Evolutionary conservation across 352 stramenopile genomes (phyloP).

Genomic region (Phytophthora quininea): DNA sequence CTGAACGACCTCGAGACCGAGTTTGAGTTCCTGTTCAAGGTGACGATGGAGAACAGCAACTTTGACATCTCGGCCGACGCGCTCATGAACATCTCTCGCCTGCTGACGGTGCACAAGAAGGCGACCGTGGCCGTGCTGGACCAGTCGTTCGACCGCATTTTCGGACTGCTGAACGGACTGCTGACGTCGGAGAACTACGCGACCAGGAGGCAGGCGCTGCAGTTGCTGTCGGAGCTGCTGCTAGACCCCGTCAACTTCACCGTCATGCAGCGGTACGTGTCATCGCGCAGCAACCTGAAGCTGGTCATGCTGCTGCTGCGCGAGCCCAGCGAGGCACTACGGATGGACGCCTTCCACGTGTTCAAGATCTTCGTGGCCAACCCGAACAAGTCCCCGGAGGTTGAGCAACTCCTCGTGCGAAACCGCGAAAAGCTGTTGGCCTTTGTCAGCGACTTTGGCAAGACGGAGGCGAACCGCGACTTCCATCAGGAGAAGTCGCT

Average conservation of each 20-base stretch:
- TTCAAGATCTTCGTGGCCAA: constrained; percentile 92
- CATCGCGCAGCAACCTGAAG: constrained; percentile 73
- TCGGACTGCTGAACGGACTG: constrained; percentile 65
- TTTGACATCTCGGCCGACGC: constrained; percentile 88
- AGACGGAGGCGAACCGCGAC: constrained; percentile 71
- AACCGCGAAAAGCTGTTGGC: constrained; percentile 81
- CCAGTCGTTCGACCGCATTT: constrained; percentile 70
- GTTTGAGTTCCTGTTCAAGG: constrained; percentile 71
- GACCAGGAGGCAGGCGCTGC: constrained; percentile 72
- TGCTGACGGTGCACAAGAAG: constrained; percentile 72
- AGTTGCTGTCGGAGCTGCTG: constrained; percentile 76
- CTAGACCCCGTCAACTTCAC: constrained; percentile 77
- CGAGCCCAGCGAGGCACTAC: constrained; percentile 74
- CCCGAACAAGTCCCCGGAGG: constrained; percentile 76
- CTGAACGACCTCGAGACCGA: constrained; percentile 62
- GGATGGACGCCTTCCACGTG: constrained; percentile 86
- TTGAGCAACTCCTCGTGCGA: constrained; percentile 72
- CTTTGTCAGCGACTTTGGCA: constrained; percentile 81
- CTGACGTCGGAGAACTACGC: constrained; percentile 74
- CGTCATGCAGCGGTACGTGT: constrained; percentile 82
- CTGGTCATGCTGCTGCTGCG: constrained; percentile 78
- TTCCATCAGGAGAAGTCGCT: constrained; percentile 80
- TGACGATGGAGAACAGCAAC: constrained; percentile 79
- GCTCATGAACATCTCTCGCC: constrained; percentile 77
- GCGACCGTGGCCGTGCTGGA: constrained; percentile 57